Evolutionary conservation across 2,329 filamentous ascomycete species (phyloP).

Genomic region (Nothophoma quercina): DNA sequence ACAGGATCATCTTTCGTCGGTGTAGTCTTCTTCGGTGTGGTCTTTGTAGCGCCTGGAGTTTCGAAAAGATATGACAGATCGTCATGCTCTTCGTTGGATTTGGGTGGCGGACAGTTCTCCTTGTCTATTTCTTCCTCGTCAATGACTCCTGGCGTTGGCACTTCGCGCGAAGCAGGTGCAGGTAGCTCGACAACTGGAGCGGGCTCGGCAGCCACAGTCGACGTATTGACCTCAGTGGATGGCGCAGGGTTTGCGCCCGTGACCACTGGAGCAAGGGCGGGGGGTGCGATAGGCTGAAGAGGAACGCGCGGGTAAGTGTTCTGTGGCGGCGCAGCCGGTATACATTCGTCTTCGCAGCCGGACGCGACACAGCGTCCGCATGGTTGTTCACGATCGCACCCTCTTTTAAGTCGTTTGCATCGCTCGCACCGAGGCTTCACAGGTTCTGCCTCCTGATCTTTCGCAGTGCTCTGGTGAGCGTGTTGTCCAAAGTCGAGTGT

Average conservation of each 20-base stretch:
- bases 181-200: neutral
- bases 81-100: slow-evolving; percentile 51
- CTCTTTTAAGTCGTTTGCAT: slow-evolving; percentile 34
- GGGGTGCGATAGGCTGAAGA: slow-evolving; percentile 19
- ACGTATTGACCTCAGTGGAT: neutral
- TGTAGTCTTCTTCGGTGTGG: slow-evolving; percentile 61
- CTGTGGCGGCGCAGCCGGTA: slow-evolving; percentile 27
- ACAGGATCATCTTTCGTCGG: slow-evolving; percentile 67
- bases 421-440: slow-evolving; percentile 35
- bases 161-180: neutral
- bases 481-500: slow-evolving; percentile 62
- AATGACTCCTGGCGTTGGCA: neutral
- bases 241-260: neutral
- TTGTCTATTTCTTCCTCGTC: slow-evolving; percentile 55
- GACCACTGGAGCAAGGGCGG: neutral
- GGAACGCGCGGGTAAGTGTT: slow-evolving; percentile 24
- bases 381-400: slow-evolving; percentile 37
- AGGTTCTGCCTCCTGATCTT: slow-evolving; percentile 21
- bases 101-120: slow-evolving; percentile 61
- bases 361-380: slow-evolving; percentile 32
- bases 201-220: neutral
- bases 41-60: slow-evolving; percentile 62
- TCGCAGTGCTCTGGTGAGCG: slow-evolving; percentile 4
- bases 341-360: slow-evolving; percentile 34
- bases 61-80: slow-evolving; percentile 73